Conservation (phyloP, 495 filamentous ascomycete species). For the Lasiosphaeria hispida region DNA sequence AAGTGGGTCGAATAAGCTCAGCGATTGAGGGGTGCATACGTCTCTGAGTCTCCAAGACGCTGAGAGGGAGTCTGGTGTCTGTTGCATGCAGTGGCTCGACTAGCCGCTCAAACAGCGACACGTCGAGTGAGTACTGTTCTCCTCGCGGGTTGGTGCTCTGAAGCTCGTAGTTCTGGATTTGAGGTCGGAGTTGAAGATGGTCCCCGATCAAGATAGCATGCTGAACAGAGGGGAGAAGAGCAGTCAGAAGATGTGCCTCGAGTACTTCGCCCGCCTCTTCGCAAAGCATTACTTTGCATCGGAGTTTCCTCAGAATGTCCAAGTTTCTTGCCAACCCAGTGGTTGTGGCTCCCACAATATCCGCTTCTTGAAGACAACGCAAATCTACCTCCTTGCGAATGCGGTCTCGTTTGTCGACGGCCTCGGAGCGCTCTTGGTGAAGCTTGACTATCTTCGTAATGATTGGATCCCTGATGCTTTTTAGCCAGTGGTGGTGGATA, state of each 20-base stretch:
- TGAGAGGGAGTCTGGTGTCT: constrained; percentile 49
- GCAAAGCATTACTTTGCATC: constrained; percentile 66
- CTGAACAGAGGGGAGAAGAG: constrained; percentile 66
- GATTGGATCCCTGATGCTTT: constrained; percentile 37
- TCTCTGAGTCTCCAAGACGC: constrained; percentile 62
- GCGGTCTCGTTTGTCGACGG: constrained; percentile 32
- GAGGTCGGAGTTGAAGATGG: constrained; percentile 68
- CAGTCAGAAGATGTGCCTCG: constrained; percentile 66
- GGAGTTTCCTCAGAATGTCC: constrained; percentile 56
- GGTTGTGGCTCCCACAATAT: constrained; percentile 76
- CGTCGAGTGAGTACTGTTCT: constrained; percentile 58
- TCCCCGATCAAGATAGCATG: constrained; percentile 78
- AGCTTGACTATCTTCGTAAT: constrained; percentile 33
- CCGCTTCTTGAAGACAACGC: constrained; percentile 48
- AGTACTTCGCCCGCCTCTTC: constrained; percentile 81
- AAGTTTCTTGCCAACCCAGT: constrained; percentile 68
- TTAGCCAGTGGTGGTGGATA: constrained; percentile 47
- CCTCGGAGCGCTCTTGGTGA: constrained; percentile 28
- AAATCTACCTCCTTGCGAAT: constrained; percentile 53
- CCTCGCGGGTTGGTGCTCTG: constrained; percentile 47
- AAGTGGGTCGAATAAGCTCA: constrained; percentile 51
- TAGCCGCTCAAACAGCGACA: constrained; percentile 54
- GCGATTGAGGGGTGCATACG: constrained; percentile 78
- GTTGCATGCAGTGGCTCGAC: constrained; percentile 42
- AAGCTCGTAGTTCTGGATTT: constrained; percentile 30